Base-by-base conservation (phyloP, 2,329 filamentous ascomycete species). In the Aspergillus fumigatiaffinis region DNA sequence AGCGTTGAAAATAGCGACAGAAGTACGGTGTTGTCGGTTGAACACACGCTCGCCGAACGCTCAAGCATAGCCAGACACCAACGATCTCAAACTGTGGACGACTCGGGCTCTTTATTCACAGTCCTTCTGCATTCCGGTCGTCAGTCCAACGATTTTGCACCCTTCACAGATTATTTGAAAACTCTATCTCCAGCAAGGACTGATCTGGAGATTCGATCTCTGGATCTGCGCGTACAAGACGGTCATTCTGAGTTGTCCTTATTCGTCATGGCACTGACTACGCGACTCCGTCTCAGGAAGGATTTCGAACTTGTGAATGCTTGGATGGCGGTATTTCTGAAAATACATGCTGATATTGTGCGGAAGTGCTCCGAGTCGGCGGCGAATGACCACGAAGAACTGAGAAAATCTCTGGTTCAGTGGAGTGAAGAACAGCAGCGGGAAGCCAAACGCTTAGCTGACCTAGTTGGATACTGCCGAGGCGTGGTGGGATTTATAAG, bases 251-350 rank as follows among this genome's bases (percentile, higher is more conserved):
- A 97, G 73, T 78, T 96, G 20, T 79, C 87, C 0, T 81, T 86
- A 53, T 99, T 99, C 70, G 87, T 97, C 52, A 75, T 79, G n/a
- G 92, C 92, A 1, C 76, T 99, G 55, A 95, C 90, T 0, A 81
- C 79, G 54, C 82, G 89, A 12, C 78, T 97, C 53, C 76, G 79
- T 47, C 79, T 84, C 52, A 86, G 87, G 62, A 84, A 84, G 50
- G 94, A 97, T 73, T 99, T 96, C 73, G 94, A 99, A 76, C 82
- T 99, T 42, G 89, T 91, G 17, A 92, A 97, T 74, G 91, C 92
- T 0, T 99, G 94, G 93, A 97, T 99, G 92, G 87, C 89, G 1
- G 93, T 97, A 1, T 96, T 97, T 68, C 72, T 99, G 58, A 84
- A 87, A 50, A 78, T 96, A 44, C 93, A 97, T 73, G 82, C 81